Base-by-base conservation (phyloP, 257 asterid genomes). In the Ilex aquifolium region DNA sequence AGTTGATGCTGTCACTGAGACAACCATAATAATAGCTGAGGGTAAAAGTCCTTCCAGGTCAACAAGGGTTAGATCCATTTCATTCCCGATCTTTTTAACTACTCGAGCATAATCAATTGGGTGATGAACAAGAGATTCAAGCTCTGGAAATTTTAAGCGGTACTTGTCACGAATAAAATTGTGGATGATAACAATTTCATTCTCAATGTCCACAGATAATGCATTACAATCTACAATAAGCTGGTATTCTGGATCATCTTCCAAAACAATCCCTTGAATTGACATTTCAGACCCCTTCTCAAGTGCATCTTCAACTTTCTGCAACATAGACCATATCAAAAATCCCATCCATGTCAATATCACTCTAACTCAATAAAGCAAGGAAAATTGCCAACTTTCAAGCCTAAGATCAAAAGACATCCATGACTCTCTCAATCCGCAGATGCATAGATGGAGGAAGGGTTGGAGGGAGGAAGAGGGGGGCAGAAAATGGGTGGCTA, bases 181-280 rank as follows among this genome's bases (percentile, higher is more conserved):
- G 79, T 92, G 99, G 76, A 89, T 85, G 59, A 92, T 87, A 65
- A 82, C 86, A 31, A 92, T 85, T 77, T 92, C 97, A 72, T 92
- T 92, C 74, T 87, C 97, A 57, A 92, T 92, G 63, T 92, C 99
- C n/a, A 87, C 97, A 1, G 97, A 87, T 73, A 92, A 64, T 7
- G 95, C 79, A 63, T 92, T 92, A 62, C 99, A 92, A 21, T 92
- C 97, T 32, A 92, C 99, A 57, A 92, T 92, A 75, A 89, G 67
- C 79, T 89, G 97, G 76, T 92, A 92, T 55, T 92, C 99, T 11
- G 96, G 99, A 73, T 92, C 97, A 74, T 89, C 99, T 79, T 92
- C 99, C 61, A 89, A 68, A 53, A 77, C 87, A 59, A 79, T 69
- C 57, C 85, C 91, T 27, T 79, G 85, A 60, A 73, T 64, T 16